Conservation (phyloP, 2,329 filamentous ascomycete species). For the Didymella keratinophila region DNA sequence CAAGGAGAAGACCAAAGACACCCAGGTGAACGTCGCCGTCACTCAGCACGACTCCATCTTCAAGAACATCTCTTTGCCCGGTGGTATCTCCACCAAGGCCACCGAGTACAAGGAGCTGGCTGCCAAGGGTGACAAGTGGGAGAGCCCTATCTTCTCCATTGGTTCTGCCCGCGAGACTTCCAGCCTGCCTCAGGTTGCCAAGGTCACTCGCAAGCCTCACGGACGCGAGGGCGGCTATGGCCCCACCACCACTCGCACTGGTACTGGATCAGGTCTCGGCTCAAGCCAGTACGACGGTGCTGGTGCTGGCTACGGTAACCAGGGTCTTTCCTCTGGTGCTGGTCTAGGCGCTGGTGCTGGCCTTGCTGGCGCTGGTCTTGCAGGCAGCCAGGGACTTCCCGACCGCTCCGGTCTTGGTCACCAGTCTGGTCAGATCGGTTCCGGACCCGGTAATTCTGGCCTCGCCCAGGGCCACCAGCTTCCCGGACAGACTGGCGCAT, state of each 20-base stretch:
- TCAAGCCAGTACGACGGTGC: conserved; percentile 25
- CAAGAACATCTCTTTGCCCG: conserved; percentile 83
- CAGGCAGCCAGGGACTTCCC: conserved; percentile 10
- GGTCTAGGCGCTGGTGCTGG: conserved; percentile 3
- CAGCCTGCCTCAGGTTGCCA: conserved; percentile 68
- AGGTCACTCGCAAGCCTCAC: conserved; percentile 68
- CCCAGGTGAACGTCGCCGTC: conserved; percentile 81
- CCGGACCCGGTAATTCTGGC: conserved; percentile 11
- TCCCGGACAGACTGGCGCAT: conserved; percentile 20
- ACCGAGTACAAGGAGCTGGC: conserved; percentile 92
- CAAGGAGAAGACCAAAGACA: conserved; percentile 62
- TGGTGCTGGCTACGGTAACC: conserved; percentile 18
- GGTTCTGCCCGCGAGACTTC: conserved; percentile 77
- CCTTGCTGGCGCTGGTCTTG: conserved; percentile 12
- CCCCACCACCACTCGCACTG: conserved; percentile 28
- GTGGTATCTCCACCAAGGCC: conserved; percentile 90
- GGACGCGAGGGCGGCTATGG: conserved; percentile 50
- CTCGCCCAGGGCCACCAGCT: conserved; percentile 9
- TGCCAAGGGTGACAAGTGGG: conserved; percentile 88
- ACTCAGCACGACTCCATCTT: conserved; percentile 93
- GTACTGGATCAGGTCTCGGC: conserved; percentile 27
- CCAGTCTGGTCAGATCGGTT: conserved; percentile 22
- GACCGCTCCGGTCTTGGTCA: conserved; percentile 21
- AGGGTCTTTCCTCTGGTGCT: conserved; percentile 11
- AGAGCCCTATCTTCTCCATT: conserved; percentile 91